A percentile compares a stretch with the other conserved stretches of the same genome.
Evolutionary conservation across 2,329 filamentous ascomycete species (phyloP).

Genomic region (Monilinia polystroma): DNA sequence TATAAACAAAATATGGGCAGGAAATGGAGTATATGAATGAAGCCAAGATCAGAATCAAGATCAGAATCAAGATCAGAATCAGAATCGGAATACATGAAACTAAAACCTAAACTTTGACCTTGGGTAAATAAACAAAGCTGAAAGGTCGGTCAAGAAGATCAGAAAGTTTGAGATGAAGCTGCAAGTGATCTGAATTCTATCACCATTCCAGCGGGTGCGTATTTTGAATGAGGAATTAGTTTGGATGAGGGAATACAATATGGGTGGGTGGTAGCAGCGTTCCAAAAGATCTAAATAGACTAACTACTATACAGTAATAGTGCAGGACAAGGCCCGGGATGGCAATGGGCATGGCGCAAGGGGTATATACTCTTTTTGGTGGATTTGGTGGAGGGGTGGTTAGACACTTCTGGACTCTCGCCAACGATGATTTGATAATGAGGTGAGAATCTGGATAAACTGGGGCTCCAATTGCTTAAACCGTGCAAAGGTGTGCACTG

Average conservation of each 20-base stretch:
- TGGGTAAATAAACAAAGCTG: background rate
- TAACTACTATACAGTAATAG: background rate
- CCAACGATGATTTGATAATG: conserved; percentile 11
- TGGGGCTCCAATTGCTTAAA: background rate
- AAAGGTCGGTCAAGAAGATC: conserved; percentile 11
- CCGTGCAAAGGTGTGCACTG: conserved; percentile 2
- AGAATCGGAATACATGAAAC: background rate
- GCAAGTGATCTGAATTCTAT: conserved; percentile 20
- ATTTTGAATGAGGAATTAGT: background rate
- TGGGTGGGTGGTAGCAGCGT: conserved; percentile 12
- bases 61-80: background rate
- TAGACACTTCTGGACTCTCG: background rate
- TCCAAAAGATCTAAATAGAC: background rate
- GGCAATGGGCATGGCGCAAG: conserved; percentile 8
- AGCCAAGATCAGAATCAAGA: conserved; percentile 1
- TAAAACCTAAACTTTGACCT: background rate
- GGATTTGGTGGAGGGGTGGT: background rate
- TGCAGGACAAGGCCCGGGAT: conserved; percentile 18
- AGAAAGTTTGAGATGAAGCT: conserved; percentile 3
- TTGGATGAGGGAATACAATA: conserved; percentile 1
- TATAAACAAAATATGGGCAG: conserved; percentile 1
- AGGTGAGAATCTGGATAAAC: background rate
- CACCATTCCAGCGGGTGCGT: conserved; percentile 17
- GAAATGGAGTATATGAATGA: conserved; percentile 1
- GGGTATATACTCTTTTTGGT: conserved; percentile 6